A percentile compares a stretch with the other conserved stretches of the same genome.
These are phyloP conservation scores for Aspergillus melleus DNA, from an alignment of 2,329 filamentous ascomycete species.

Conservation along the genomic window DNA sequence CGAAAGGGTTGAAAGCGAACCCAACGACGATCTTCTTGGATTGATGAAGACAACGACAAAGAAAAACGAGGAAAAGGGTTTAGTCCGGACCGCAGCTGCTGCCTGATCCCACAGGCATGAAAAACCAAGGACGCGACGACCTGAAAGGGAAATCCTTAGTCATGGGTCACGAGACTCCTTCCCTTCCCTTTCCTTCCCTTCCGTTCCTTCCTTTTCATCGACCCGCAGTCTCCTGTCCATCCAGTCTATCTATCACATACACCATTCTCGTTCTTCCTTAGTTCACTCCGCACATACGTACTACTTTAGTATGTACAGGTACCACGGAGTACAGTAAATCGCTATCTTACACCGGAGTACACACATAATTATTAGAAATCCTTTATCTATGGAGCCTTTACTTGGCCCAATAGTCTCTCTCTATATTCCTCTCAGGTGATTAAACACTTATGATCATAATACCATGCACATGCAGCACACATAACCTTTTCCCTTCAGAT, in stretches of 20 bases:
- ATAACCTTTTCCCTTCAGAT: background rate
- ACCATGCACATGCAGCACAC: background rate
- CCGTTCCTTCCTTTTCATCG: background rate
- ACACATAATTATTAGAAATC: too few relatives aligned
- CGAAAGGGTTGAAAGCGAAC: background rate
- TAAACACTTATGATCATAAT: too few relatives aligned
- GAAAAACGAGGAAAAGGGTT: constrained; percentile 7
- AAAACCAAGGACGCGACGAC: background rate
- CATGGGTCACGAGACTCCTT: background rate
- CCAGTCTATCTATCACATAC: background rate
- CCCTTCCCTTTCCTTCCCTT: background rate
- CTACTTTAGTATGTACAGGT: background rate
- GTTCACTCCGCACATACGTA: background rate
- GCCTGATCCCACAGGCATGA: constrained; percentile 14
- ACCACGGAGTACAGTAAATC: background rate
- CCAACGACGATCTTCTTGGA: constrained; percentile 4
- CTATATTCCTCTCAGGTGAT: too few relatives aligned
- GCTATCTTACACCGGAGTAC: background rate
- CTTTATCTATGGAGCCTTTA: too few relatives aligned
- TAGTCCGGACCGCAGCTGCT: background rate
- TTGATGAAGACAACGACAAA: constrained; percentile 1
- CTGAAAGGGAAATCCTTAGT: background rate
- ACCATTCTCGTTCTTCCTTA: background rate
- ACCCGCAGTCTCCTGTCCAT: too few relatives aligned
- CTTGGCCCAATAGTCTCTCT: too few relatives aligned